Conservation (phyloP, 768 basidiomycete species). For the Tricholoma matsutake region DNA sequence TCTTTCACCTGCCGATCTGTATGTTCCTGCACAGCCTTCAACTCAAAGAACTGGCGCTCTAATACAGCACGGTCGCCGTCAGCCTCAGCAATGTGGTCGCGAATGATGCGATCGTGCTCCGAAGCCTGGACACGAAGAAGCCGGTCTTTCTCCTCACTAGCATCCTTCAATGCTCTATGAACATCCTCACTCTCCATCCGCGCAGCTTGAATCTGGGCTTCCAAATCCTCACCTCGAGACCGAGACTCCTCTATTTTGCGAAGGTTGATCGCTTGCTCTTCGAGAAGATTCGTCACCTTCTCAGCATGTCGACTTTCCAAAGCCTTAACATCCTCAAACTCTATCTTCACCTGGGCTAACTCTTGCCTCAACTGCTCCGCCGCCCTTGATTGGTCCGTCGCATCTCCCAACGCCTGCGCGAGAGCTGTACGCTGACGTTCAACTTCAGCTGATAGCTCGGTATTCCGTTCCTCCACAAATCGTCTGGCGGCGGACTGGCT, state of each 20-base stretch:
- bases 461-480: slow-evolving; percentile 63
- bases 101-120: slow-evolving; percentile 61
- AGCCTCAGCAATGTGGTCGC: slow-evolving; percentile 89
- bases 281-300: slow-evolving; percentile 63
- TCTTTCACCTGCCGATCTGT: slow-evolving; percentile 63
- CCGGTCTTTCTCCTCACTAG: slow-evolving; percentile 75
- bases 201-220: slow-evolving; percentile 69
- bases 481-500: slow-evolving; percentile 58
- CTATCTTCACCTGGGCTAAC: slow-evolving; percentile 53
- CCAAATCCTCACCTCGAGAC: slow-evolving; percentile 67
- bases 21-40: slow-evolving; percentile 60
- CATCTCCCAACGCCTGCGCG: slow-evolving; percentile 59
- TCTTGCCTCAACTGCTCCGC: slow-evolving; percentile 63
- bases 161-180: slow-evolving; percentile 61
- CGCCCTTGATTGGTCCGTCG: slow-evolving; percentile 58
- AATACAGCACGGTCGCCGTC: slow-evolving; percentile 92
- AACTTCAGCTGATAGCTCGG: slow-evolving; percentile 51
- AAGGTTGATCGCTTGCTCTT: slow-evolving; percentile 73
- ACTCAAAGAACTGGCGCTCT: slow-evolving; percentile 81
- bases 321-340: slow-evolving; percentile 66
- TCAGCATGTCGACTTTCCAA: slow-evolving; percentile 62
- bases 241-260: slow-evolving; percentile 75
- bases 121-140: slow-evolving; percentile 69
- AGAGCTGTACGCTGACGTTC: slow-evolving; percentile 54
- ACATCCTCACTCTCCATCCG: slow-evolving; percentile 72